Evolutionary conservation across 139 green algal species (phyloP).

Genomic region (Pleodorina starrii): DNA sequence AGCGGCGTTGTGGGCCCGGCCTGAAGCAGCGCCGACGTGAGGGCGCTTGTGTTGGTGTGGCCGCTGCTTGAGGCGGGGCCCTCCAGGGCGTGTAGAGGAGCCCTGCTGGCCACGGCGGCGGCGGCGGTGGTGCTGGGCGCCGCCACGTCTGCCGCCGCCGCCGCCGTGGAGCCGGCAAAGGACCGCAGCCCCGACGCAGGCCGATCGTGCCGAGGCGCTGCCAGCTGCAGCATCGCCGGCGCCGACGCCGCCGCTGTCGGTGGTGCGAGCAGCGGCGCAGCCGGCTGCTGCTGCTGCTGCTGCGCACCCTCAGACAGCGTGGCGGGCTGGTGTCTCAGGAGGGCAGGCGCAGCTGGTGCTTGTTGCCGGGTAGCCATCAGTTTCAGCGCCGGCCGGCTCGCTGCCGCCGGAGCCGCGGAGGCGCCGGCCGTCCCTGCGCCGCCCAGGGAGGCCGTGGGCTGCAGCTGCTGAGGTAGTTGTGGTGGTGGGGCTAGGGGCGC

Average conservation of each 20-base stretch:
- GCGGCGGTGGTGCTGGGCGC: neutral
- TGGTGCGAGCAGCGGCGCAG: neutral
- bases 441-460: neutral
- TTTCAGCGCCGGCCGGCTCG: neutral
- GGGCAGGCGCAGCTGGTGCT: neutral
- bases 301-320: neutral
- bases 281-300: neutral
- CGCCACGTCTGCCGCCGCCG: too few species aligned
- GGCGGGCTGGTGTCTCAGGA: neutral
- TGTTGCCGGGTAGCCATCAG: neutral
- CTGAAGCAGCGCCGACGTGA: too few species aligned
- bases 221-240: too few species aligned
- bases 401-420: neutral
- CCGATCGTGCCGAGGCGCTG: too few species aligned
- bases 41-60: too few species aligned
- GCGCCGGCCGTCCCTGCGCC: neutral
- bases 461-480: neutral
- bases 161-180: too few species aligned
- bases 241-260: neutral
- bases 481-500: neutral
- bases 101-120: neutral
- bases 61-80: too few species aligned
- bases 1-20: too few species aligned
- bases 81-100: too few species aligned
- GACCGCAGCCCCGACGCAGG: too few species aligned